Base-by-base conservation (phyloP, 2,329 filamentous ascomycete genomes). In the Colletotrichum liriopes region DNA sequence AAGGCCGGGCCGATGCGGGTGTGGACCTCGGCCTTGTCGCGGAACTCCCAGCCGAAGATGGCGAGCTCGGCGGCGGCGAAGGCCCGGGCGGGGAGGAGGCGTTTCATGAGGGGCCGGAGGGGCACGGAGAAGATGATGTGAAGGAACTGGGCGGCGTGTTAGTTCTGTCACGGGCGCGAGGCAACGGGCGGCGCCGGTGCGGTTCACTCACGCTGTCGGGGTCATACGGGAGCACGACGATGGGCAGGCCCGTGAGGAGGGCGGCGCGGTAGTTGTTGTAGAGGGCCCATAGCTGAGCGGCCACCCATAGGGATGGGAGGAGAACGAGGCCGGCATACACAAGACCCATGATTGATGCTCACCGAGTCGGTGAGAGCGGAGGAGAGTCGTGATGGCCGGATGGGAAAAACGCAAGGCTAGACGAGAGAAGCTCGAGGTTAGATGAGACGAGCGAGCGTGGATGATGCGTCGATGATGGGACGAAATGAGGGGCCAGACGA, bases 11-110 rank as follows among this genome's bases (percentile, higher is more conserved):
- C 80, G 12, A 78, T 52, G 26, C 77, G 75, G 14, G 78, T 74
- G 72, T 80, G 77, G 5, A 79, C 59, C 39, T 58, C 63, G 7
- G 72, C 54, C 67, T 77, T 80, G 32, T 75, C 65, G 29, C 74
- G 77, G 65, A 81, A 81, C 56, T 83, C 81, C 78, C 80, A 82
- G 20, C 81, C 81, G 56, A 77, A 76, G 3, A 77, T 77, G 2
- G 67, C 51, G 7, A 81, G 12, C 16, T 79, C 76, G 29, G 81
- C 35, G 16, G 75, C 74, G 9, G 76, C 67, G 59, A 74, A 77
- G 5, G 79, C 26, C 70, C 73, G 76, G 20, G 20, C 39, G 0
- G 80, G 81, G 1, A 82, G 73, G 39, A 77, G 71, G 43, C 73
- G 77, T 47, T 77, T 58, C 18, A 78, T 72, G 0, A 70, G 60